Evolutionary conservation across 2,329 filamentous ascomycete species (phyloP).

Genomic region (Shiraia bambusicola): DNA sequence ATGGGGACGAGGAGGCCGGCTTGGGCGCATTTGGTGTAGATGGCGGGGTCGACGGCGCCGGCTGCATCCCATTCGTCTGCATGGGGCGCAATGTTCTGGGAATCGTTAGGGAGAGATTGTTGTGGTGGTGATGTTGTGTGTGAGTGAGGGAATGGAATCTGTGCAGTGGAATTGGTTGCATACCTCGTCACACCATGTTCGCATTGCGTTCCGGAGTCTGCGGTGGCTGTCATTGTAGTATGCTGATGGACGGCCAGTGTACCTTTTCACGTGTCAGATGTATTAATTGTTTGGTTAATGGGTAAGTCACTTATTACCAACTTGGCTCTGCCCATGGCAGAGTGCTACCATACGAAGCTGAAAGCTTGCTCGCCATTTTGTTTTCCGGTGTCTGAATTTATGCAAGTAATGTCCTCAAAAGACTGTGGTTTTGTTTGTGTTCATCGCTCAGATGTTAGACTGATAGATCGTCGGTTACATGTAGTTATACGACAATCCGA

Average conservation of each 20-base stretch:
- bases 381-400: background rate
- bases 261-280: slow-evolving; percentile 18
- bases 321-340: slow-evolving; percentile 35
- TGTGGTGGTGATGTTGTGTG: too few species aligned
- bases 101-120: slow-evolving; percentile 7
- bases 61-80: slow-evolving; percentile 31
- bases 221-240: slow-evolving; percentile 37
- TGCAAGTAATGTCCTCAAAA: background rate
- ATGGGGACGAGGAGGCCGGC: slow-evolving; percentile 36
- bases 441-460: background rate
- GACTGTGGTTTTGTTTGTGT: background rate
- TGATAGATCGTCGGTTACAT: slow-evolving; percentile 1
- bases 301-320: slow-evolving; percentile 18
- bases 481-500: too few species aligned
- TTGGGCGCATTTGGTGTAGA: slow-evolving; percentile 31
- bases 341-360: slow-evolving; percentile 27
- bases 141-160: too few species aligned
- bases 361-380: slow-evolving; percentile 12
- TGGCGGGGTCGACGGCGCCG: slow-evolving; percentile 25
- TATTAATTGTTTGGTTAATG: background rate
- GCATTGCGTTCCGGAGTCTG: slow-evolving; percentile 30
- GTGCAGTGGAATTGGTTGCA: background rate
- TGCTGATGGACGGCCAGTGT: slow-evolving; percentile 34
- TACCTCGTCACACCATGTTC: slow-evolving; percentile 35
- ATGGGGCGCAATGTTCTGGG: slow-evolving; percentile 27